Evolutionary conservation across 2,329 filamentous ascomycete species (phyloP), one percentile per base, ranked within the genome.

Genomic region (Fusarium domesticum): DNA sequence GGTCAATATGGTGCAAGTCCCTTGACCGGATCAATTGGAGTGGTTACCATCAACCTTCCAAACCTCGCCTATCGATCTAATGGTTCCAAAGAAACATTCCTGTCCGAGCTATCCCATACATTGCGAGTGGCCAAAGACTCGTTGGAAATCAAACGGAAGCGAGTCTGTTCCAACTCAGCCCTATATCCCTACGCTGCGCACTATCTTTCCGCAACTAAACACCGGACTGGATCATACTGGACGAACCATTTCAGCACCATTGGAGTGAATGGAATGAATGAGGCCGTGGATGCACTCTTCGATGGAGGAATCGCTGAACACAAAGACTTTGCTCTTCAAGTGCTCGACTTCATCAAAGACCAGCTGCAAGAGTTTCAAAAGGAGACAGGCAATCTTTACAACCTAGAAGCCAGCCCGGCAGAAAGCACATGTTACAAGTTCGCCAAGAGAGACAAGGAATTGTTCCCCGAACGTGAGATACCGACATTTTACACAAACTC

Each of bases 341-440:
- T 45, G 1, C 16, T 58, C 0, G 51, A 57, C 1, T 55, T 57
- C 16, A 50, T 58, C n/a, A 58, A 58, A 6, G 43, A 55, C 1
- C 37, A 43, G 1, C 53, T 58, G 0, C 56, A 59, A 19, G 47
- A 43, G 0, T 59, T 58, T 6, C 56, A 58, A 14, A 47, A 31
- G 0, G 45, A 59, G 6, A 58, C 56, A 0, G 50, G 56, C 0
- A 58, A 59, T 3, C 38, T 58, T 0, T 58, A 58, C 14, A 58
- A 58, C 3, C 16, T 58, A 0, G 56, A 58, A 18, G 56, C 56
- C 0, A 58, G 45, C 5, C 56, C 56, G 0, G 56, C 56, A 3
- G 56, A 58, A 16, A 58, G 56, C 6, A 57, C 56, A 15, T 58
- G 56, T 17, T 58, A 59, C 32, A 58, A 58, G 8, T 50, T 58